Conservation (phyloP, 2,329 filamentous ascomycete genomes). For the Alternaria angustiovoidea region DNA sequence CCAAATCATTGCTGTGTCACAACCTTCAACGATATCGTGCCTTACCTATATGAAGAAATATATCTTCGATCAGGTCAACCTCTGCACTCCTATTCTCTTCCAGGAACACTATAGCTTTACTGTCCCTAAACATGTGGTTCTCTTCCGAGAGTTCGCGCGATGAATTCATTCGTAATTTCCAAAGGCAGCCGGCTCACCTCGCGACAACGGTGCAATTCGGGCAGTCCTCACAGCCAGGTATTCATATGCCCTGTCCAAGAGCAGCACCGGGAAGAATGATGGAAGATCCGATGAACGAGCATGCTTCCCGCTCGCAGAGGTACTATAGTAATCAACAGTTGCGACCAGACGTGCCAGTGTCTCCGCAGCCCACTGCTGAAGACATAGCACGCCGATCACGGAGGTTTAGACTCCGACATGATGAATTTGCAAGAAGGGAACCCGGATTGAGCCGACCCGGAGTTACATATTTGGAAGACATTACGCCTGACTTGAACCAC, state of each 20-base stretch:
- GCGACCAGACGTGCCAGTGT: neutral
- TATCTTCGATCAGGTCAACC: neutral
- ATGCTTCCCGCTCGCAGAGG: neutral
- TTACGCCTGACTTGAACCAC: neutral
- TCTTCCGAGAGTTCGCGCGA: neutral
- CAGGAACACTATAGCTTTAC: neutral
- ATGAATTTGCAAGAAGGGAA: too few relatives aligned
- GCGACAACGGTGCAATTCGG: neutral
- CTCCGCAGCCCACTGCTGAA: neutral
- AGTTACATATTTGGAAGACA: neutral
- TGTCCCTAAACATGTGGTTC: neutral
- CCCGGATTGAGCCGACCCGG: neutral
- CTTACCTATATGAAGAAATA: neutral
- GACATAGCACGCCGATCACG: neutral
- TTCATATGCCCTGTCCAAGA: neutral
- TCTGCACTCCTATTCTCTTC: neutral
- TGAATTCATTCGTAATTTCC: neutral
- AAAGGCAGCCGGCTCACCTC: neutral
- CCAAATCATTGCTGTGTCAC: neutral
- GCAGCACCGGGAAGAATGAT: too few relatives aligned
- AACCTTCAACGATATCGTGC: neutral
- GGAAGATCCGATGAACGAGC: neutral
- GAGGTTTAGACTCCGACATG: neutral
- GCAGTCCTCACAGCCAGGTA: neutral
- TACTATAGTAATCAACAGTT: neutral